Conservation (phyloP, 139 green algal species). For the Klebsormidium nitens region DNA sequence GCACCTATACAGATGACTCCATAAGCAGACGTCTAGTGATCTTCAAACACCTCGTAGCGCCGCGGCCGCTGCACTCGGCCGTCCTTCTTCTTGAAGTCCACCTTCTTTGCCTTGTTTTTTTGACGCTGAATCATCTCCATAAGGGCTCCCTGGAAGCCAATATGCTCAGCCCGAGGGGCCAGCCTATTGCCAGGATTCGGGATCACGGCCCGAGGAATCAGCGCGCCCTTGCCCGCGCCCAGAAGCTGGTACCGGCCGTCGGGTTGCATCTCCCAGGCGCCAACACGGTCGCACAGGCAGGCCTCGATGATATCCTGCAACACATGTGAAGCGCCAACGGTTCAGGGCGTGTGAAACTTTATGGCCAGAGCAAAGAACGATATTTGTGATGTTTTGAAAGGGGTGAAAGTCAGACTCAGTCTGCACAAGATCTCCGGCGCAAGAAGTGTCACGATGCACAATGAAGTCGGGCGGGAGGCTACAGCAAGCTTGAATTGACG, state of each 20-base stretch:
- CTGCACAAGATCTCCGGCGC: too few species aligned
- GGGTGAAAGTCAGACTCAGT: too few species aligned
- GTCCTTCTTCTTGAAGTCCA: slow-evolving; percentile 32
- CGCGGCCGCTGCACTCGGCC: too few species aligned
- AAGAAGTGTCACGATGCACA: too few species aligned
- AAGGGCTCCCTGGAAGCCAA: slow-evolving; percentile 18
- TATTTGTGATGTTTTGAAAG: too few species aligned
- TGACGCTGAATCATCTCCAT: slow-evolving; percentile 18
- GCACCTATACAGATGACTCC: neutral
- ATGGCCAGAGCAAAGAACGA: too few species aligned
- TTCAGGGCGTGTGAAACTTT: too few species aligned
- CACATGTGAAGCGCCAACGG: too few species aligned
- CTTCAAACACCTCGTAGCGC: neutral
- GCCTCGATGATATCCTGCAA: slow-evolving; percentile 42
- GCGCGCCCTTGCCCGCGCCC: neutral
- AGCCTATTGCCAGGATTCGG: neutral
- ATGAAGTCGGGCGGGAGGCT: too few species aligned
- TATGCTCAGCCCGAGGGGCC: neutral
- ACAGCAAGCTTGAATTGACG: too few species aligned
- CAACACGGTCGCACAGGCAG: slow-evolving; percentile 27
- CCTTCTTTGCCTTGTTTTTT: slow-evolving; percentile 29
- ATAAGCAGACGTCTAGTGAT: neutral
- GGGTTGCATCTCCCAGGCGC: slow-evolving; percentile 38
- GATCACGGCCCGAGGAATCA: neutral
- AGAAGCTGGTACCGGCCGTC: slow-evolving; percentile 36